These are phyloP conservation scores for Circinella umbellata DNA, from an alignment of 371 early-diverging fungal species.

Conservation along the genomic window DNA sequence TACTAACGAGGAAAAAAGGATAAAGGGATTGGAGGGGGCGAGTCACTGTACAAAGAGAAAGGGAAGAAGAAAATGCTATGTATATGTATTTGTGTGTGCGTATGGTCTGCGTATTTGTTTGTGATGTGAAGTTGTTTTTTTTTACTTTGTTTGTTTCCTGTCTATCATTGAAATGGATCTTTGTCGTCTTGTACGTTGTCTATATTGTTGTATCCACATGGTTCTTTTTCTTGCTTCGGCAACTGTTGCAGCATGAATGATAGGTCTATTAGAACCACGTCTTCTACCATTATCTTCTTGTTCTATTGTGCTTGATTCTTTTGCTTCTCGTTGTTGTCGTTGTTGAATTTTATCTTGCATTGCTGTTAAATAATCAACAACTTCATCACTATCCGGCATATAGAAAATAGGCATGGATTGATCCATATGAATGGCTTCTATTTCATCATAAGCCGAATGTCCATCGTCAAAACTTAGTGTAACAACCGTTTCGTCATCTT, in stretches of 20 bases:
- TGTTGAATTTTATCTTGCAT: slow-evolving; percentile 31
- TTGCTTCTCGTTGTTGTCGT: slow-evolving; percentile 5
- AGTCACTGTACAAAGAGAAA: background rate
- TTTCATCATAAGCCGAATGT: slow-evolving; percentile 7
- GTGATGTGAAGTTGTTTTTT: too few species aligned
- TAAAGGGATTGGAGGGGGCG: background rate
- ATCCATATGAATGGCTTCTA: slow-evolving; percentile 17
- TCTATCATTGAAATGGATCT: slow-evolving; percentile 16
- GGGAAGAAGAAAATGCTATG: background rate
- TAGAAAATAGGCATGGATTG: slow-evolving; percentile 37
- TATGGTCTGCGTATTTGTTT: background rate
- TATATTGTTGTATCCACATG: slow-evolving; percentile 13
- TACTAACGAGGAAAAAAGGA: background rate
- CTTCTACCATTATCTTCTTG: slow-evolving; percentile 12
- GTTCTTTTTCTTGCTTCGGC: slow-evolving; percentile 13
- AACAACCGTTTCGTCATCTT: slow-evolving; percentile 1
- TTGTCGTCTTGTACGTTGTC: slow-evolving; percentile 19
- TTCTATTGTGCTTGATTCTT: background rate
- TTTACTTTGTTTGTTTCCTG: slow-evolving; percentile 8
- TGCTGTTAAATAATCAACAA: slow-evolving; percentile 42
- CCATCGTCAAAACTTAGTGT: slow-evolving; percentile 11
- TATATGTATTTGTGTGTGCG: background rate
- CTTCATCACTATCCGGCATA: slow-evolving; percentile 50
- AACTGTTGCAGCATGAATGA: slow-evolving; percentile 4
- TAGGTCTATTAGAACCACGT: slow-evolving; percentile 12